Evolutionary conservation across 345 rosid genomes (phyloP).

Genomic region (thale cress (Arabidopsis thaliana)): TAIR10.1 NC_003075.7:9833001-9833500

Average conservation of each 20-base stretch:
- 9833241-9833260: constrained; percentile 8
- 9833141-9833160: constrained; percentile 16
- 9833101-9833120: background rate
- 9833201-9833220: constrained; percentile 2
- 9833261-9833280: background rate
- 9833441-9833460: constrained; percentile 6
- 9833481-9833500: background rate
- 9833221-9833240: background rate
- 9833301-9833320: constrained; percentile 34
- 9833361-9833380: constrained; percentile 18
- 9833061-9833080: constrained; percentile 11
- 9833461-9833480: background rate
- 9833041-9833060: background rate
- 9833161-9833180: background rate
- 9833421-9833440: constrained; percentile 20
- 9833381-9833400: constrained; percentile 29
- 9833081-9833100: constrained; percentile 3
- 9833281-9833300: constrained; percentile 26
- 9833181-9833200: background rate
- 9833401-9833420: constrained; percentile 9
- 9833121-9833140: constrained; percentile 3
- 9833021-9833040: background rate
- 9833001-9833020: background rate
- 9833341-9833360: constrained; percentile 27
- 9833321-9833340: constrained; percentile 28